A percentile compares a stretch with the other conserved stretches of the same genome.
These are phyloP conservation scores for Alternaria atra DNA, from an alignment of 2,329 filamentous ascomycete genomes.

Conservation along the genomic window DNA sequence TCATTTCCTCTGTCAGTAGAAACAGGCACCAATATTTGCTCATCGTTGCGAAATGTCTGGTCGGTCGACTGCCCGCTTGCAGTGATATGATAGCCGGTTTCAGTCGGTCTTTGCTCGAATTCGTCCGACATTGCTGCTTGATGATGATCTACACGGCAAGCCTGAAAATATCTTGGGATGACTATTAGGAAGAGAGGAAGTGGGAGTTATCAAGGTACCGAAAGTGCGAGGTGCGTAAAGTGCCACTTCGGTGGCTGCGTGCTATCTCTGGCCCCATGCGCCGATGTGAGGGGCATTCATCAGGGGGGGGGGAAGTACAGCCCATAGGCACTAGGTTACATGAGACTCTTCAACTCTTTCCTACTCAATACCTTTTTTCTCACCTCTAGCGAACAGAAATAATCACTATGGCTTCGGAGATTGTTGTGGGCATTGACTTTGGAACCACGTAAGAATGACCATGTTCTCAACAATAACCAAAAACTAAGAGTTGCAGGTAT, in stretches of 20 bases:
- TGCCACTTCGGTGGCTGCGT: neutral
- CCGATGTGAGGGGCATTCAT: neutral
- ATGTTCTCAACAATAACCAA: neutral
- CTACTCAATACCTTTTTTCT: neutral
- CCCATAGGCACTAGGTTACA: neutral
- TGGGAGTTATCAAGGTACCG: neutral
- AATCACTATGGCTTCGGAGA: slow-evolving; percentile 5
- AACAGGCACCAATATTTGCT: neutral
- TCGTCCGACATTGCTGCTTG: neutral
- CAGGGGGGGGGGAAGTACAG: neutral
- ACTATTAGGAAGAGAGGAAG: neutral
- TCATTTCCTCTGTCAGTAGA: neutral
- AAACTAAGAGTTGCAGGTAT: slow-evolving; percentile 24
- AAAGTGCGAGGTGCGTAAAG: neutral
- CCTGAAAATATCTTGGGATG: neutral
- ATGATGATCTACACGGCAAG: neutral
- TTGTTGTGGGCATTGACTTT: slow-evolving; percentile 44
- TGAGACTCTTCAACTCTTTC: neutral
- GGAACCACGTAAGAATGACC: slow-evolving; percentile 38
- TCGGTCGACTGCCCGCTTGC: neutral
- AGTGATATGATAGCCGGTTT: neutral
- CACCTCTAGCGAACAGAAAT: neutral
- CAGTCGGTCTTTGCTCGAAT: neutral
- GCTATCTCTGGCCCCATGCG: neutral
- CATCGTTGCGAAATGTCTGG: neutral